phyloP scores from a whole-genome alignment of 495 filamentous ascomycete species.

The Jackrogersella multiformis region DNA sequence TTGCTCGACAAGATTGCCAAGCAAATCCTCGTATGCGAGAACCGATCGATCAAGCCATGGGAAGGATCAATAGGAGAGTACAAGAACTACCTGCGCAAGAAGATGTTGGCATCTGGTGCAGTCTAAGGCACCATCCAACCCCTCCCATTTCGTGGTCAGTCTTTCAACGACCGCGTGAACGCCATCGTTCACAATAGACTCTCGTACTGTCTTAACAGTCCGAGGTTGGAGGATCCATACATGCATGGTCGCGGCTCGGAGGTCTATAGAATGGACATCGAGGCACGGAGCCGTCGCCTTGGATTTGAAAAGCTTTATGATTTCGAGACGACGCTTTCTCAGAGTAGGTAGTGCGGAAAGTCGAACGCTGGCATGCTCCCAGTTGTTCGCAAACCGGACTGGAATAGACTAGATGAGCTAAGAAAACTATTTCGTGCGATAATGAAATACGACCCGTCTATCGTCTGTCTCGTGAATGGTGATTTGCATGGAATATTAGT shows the following conservation, averaged over 20 bases:
- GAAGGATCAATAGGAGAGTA: slow-evolving; percentile 89
- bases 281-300: slow-evolving; percentile 22
- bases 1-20: slow-evolving; percentile 99
- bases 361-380: slow-evolving; percentile 1
- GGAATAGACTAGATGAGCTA: slow-evolving; percentile 36
- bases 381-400: slow-evolving; percentile 4
- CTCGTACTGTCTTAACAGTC: slow-evolving; percentile 12
- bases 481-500: background rate
- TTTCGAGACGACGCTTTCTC: slow-evolving; percentile 14
- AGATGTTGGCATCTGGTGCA: slow-evolving; percentile 78
- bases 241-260: slow-evolving; percentile 29
- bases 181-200: background rate
- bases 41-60: slow-evolving; percentile 90
- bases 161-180: background rate
- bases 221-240: slow-evolving; percentile 1
- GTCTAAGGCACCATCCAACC: slow-evolving; percentile 56
- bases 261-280: slow-evolving; percentile 40
- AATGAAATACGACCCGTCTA: background rate
- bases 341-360: slow-evolving; percentile 14
- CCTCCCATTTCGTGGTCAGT: background rate
- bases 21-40: slow-evolving; percentile 98
- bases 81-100: slow-evolving; percentile 98
- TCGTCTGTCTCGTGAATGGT: no score
- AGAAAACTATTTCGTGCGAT: background rate
- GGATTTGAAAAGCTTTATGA: slow-evolving; percentile 28